phyloP scores from a whole-genome alignment of 345 rosid species.

The Conringia planisiliqua region DNA sequence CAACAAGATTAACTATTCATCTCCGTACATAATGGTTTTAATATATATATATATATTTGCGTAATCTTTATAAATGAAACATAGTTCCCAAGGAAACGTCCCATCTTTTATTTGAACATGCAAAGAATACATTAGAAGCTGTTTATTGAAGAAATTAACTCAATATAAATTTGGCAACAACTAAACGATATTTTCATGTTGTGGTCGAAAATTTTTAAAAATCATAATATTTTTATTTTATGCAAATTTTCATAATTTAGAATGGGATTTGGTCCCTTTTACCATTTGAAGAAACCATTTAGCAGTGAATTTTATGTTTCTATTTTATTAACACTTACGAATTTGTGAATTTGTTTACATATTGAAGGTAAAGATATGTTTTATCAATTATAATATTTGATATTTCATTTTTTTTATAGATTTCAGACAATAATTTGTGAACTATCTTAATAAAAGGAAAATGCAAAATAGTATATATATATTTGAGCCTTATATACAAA shows the following conservation, averaged over 20 bases:
- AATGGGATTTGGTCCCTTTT: no score
- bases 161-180: not conserved
- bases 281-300: no score
- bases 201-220: not conserved
- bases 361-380: no score
- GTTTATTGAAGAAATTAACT: not conserved
- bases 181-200: not conserved
- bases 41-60: not conserved
- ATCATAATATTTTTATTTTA: no score
- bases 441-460: not conserved
- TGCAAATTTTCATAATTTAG: no score
- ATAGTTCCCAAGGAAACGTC: conserved; percentile 16
- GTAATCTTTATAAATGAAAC: not conserved
- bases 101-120: conserved; percentile 22
- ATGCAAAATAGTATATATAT: not conserved
- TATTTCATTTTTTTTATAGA: no score
- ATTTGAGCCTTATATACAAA: not conserved
- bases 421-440: not conserved
- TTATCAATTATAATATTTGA: no score
- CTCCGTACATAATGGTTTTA: not conserved
- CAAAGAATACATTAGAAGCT: not conserved
- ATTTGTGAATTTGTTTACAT: no score
- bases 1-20: conserved; percentile 5
- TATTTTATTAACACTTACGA: no score
- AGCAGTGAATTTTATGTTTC: no score